phyloP scores from a whole-genome alignment of 495 filamentous ascomycete genomes.

The Aspergillus ellipticus region DNA sequence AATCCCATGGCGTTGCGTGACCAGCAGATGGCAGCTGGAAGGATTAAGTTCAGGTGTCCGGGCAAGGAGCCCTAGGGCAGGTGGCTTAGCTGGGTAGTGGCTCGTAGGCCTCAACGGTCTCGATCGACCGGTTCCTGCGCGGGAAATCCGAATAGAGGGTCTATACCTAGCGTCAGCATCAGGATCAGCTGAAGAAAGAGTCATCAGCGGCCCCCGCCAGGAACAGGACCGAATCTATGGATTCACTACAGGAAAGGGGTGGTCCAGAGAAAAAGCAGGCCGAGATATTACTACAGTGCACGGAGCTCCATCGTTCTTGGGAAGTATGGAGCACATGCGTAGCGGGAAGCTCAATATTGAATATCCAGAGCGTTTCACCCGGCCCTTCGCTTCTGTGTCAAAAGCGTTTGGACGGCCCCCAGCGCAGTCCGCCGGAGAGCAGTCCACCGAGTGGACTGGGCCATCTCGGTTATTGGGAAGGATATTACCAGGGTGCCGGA shows the following conservation, averaged over 20 bases:
- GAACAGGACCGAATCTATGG: too few relatives aligned
- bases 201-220: too few relatives aligned
- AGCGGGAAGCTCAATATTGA: not conserved
- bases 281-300: not conserved
- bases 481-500: not conserved
- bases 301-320: not conserved
- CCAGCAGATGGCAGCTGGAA: not conserved
- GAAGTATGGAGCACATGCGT: not conserved
- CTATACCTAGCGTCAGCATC: too few relatives aligned
- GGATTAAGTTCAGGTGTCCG: not conserved
- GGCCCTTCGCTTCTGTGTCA: not conserved
- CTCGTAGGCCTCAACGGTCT: not conserved
- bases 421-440: too few relatives aligned
- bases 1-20: not conserved
- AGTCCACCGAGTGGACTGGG: not conserved
- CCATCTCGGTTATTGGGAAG: constrained; percentile 5
- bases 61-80: not conserved
- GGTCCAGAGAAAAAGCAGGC: too few relatives aligned
- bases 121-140: not conserved
- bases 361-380: not conserved
- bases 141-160: not conserved
- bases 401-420: not conserved
- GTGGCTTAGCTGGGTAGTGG: not conserved
- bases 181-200: too few relatives aligned
- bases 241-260: too few relatives aligned